These are phyloP conservation scores for Hortiboletus flavorubellus DNA, from an alignment of 768 basidiomycete species.

Conservation along the genomic window DNA sequence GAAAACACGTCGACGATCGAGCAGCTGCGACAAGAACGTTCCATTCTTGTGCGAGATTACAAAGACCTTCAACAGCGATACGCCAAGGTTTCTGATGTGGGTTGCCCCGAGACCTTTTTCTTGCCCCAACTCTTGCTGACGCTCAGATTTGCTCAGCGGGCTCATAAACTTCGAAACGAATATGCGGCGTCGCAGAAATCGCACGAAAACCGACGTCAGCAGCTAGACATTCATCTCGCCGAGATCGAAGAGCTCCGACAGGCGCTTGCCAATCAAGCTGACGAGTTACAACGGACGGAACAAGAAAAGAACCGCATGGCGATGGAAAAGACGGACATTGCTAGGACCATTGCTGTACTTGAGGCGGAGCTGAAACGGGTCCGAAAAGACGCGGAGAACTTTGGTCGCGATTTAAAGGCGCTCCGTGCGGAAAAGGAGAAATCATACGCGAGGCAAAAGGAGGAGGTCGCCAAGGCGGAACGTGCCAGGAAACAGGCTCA, in stretches of 20 bases:
- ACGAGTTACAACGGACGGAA: slow-evolving; percentile 60
- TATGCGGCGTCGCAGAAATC: slow-evolving; percentile 58
- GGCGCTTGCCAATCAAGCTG: slow-evolving; percentile 57
- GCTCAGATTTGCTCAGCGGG: slow-evolving; percentile 38
- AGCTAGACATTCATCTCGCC: slow-evolving; percentile 64
- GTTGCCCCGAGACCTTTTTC: slow-evolving; percentile 11
- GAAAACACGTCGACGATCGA: slow-evolving; percentile 72
- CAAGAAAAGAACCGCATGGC: slow-evolving; percentile 61
- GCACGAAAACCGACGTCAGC: slow-evolving; percentile 69
- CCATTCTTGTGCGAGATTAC: slow-evolving; percentile 64
- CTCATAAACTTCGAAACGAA: slow-evolving; percentile 60
- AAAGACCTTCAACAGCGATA: slow-evolving; percentile 70
- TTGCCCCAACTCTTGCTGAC: neutral
- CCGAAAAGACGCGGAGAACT: slow-evolving; percentile 68
- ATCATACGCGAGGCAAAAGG: slow-evolving; percentile 50
- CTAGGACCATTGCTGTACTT: slow-evolving; percentile 59
- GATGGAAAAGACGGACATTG: slow-evolving; percentile 63
- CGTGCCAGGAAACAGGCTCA: slow-evolving; percentile 65
- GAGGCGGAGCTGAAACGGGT: slow-evolving; percentile 77
- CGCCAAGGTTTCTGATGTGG: slow-evolving; percentile 63
- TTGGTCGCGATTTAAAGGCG: slow-evolving; percentile 72
- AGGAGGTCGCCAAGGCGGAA: slow-evolving; percentile 55
- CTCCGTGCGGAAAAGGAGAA: slow-evolving; percentile 67
- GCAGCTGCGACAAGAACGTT: slow-evolving; percentile 73
- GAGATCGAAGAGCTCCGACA: slow-evolving; percentile 78